Percentiles rank a stretch among this genome's conserved stretches.
Conservation (phyloP, 2,329 filamentous ascomycete species). For the Daldinia eschscholtzii region DNA sequence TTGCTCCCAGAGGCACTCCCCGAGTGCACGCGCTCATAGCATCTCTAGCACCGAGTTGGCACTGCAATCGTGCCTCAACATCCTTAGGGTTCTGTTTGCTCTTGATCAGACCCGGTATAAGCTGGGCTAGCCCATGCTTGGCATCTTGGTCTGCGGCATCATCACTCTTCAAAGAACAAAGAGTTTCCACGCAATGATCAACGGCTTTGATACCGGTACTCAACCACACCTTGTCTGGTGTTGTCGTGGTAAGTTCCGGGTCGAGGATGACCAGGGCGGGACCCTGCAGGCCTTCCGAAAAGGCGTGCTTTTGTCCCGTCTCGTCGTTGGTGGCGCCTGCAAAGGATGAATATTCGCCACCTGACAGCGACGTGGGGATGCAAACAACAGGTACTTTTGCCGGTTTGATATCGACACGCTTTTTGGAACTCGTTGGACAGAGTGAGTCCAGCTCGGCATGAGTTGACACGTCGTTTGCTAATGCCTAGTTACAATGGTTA, state of each 20-base stretch:
- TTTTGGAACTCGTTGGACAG: constrained; percentile 44
- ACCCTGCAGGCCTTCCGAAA: constrained; percentile 55
- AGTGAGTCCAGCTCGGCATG: constrained; percentile 56
- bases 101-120: constrained; percentile 45
- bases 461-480: constrained; percentile 61
- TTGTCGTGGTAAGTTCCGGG: constrained; percentile 63
- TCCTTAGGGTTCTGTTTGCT: constrained; percentile 51
- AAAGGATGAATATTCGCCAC: constrained; percentile 54
- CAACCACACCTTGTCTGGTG: constrained; percentile 67
- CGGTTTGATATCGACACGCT: constrained; percentile 44
- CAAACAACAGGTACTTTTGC: constrained; percentile 51
- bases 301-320: constrained; percentile 49
- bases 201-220: constrained; percentile 62
- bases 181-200: constrained; percentile 53
- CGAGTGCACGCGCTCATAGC: constrained; percentile 62
- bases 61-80: constrained; percentile 59
- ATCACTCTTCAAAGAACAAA: constrained; percentile 47
- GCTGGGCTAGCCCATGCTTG: constrained; percentile 36
- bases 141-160: constrained; percentile 42
- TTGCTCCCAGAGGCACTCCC: constrained; percentile 57
- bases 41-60: constrained; percentile 64
- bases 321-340: constrained; percentile 51
- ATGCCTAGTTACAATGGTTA: constrained; percentile 47
- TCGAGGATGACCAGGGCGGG: constrained; percentile 69
- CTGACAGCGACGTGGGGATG: constrained; percentile 55